These are phyloP conservation scores for Hypholoma sublateritium DNA, from an alignment of 768 basidiomycete genomes.

Conservation along the genomic window DNA sequence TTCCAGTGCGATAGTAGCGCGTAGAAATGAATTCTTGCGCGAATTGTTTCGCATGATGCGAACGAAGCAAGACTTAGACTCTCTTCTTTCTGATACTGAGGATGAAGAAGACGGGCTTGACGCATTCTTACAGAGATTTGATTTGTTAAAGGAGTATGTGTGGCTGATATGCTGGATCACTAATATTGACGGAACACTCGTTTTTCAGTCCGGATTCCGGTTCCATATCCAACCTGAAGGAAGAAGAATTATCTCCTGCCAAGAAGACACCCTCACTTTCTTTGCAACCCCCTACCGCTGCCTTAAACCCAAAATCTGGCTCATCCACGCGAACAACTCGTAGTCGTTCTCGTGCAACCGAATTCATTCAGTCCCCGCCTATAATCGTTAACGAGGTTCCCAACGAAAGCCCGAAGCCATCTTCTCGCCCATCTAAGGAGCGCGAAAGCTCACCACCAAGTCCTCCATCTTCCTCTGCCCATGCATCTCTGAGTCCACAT, in stretches of 20 bases:
- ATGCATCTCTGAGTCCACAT: too few relatives aligned
- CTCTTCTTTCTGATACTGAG: constrained; percentile 36
- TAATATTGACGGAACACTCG: background rate
- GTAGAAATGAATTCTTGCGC: constrained; percentile 68
- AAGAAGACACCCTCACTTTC: background rate
- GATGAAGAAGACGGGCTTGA: constrained; percentile 44
- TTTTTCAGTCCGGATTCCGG: constrained; percentile 32
- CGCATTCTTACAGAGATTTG: constrained; percentile 55
- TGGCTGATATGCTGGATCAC: constrained; percentile 15
- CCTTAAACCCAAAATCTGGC: background rate
- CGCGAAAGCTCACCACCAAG: too few relatives aligned
- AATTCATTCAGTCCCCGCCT: constrained; percentile 9
- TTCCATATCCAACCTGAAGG: constrained; percentile 25
- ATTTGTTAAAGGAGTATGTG: constrained; percentile 50
- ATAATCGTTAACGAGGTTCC: background rate
- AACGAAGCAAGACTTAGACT: constrained; percentile 45
- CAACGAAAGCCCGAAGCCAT: background rate
- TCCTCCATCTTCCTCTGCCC: too few relatives aligned
- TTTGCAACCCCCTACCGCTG: background rate
- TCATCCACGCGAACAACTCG: constrained; percentile 16
- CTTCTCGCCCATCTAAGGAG: too few relatives aligned
- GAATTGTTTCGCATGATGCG: constrained; percentile 71
- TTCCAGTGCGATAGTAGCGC: constrained; percentile 57
- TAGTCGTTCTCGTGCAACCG: constrained; percentile 16
- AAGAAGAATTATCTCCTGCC: constrained; percentile 20